Percentiles rank a stretch among this genome's conserved stretches.
These are phyloP conservation scores for Jimgerdemannia flammicorona DNA, from an alignment of 192 early-diverging fungal genomes.

Conservation along the genomic window DNA sequence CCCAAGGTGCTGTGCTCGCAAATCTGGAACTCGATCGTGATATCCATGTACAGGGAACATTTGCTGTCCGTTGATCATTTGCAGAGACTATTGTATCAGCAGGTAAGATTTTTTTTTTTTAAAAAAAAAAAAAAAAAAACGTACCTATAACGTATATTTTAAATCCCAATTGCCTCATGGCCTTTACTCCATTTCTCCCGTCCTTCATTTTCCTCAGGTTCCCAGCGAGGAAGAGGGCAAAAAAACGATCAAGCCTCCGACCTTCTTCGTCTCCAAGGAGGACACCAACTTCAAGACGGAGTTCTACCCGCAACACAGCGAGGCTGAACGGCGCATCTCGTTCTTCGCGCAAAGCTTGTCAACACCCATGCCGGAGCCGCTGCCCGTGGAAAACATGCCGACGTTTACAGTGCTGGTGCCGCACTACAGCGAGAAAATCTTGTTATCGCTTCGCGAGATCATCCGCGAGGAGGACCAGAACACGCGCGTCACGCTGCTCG, in stretches of 20 bases:
- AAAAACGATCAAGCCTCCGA: slow-evolving; percentile 65
- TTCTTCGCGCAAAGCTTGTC: slow-evolving; percentile 87
- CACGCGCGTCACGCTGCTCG: slow-evolving; percentile 74
- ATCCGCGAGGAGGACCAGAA: slow-evolving; percentile 80
- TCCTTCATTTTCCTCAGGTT: slow-evolving; percentile 9
- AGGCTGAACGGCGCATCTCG: slow-evolving; percentile 78
- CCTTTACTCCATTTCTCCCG: not conserved
- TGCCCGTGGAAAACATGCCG: slow-evolving; percentile 80
- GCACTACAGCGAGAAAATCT: slow-evolving; percentile 83
- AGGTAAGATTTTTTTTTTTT: slow-evolving; percentile 38
- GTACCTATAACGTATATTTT: not conserved
- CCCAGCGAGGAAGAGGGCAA: slow-evolving; percentile 45
- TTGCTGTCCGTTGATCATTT: slow-evolving; percentile 70
- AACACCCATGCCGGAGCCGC: slow-evolving; percentile 73
- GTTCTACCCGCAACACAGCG: slow-evolving; percentile 65
- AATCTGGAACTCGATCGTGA: slow-evolving; percentile 82
- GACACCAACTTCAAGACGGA: slow-evolving; percentile 63
- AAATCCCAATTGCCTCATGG: not conserved
- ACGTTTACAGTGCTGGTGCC: slow-evolving; percentile 83
- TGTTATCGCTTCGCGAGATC: slow-evolving; percentile 78
- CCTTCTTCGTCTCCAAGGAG: slow-evolving; percentile 72
- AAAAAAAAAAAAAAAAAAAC: slow-evolving; percentile 1
- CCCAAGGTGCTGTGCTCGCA: slow-evolving; percentile 80
- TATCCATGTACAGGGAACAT: slow-evolving; percentile 81
- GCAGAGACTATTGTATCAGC: slow-evolving; percentile 71